Conservation (phyloP, 257 asterid genomes). For the Eustoma russellianum region DNA sequence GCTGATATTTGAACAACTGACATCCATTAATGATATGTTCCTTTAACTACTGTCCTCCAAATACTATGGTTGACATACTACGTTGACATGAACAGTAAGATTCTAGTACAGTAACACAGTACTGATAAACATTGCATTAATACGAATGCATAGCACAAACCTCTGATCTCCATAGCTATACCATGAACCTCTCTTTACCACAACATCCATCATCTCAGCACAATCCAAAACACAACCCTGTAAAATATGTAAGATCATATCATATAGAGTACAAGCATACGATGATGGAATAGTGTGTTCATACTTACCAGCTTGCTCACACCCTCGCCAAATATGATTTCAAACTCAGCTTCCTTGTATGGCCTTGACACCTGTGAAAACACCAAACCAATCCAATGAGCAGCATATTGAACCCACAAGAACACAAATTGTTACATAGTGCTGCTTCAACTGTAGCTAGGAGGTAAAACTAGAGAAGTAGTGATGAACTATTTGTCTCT, state of each 20-base stretch:
- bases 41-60: too few relatives aligned
- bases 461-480: not conserved
- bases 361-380: conserved; percentile 86
- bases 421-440: too few relatives aligned
- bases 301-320: conserved; percentile 81
- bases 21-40: too few relatives aligned
- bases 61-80: too few relatives aligned
- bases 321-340: conserved; percentile 95
- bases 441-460: not conserved
- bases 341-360: conserved; percentile 97
- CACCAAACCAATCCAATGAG: too few relatives aligned
- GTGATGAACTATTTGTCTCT: too few relatives aligned
- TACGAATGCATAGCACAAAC: conserved; percentile 23
- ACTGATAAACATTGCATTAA: not conserved
- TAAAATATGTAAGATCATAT: conserved; percentile 7
- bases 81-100: not conserved
- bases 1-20: too few relatives aligned
- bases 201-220: conserved; percentile 75
- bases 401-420: not conserved
- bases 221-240: conserved; percentile 94
- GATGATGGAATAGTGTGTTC: conserved; percentile 1
- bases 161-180: conserved; percentile 93
- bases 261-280: conserved; percentile 9
- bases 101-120: not conserved
- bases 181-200: conserved; percentile 89